Base-by-base conservation (phyloP, 768 basidiomycete species). In the Boletus rubroflammeus region DNA sequence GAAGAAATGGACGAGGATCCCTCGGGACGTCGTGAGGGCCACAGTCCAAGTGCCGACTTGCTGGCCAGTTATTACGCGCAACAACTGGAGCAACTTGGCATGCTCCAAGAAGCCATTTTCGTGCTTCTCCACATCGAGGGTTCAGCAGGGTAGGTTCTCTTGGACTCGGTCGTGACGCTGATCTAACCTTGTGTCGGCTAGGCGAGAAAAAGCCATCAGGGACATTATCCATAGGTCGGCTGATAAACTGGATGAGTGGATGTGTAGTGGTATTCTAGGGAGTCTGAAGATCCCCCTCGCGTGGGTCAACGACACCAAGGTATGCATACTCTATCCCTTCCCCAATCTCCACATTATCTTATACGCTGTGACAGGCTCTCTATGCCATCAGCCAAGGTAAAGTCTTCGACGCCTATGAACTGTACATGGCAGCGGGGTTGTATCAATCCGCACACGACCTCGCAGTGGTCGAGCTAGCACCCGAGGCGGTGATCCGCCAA, bases 281-380 rank as follows among this genome's bases (percentile, higher is more conserved):
- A 90, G 84, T 62, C 73, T 97, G 29, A 85, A 86, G 59, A 80
- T 98, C 31, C 97, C 97, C 0, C 71, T 81, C 49, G 70, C 81
- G 6, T 99, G 96, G 95, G 79, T 98, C n/a, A 81, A 87, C 36
- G 91, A 95, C 66, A 90, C 93, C 11, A 88, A 90, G 81, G 93
- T 91, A 53, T 72, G 44, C 34, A 25, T 5, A 6, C 15, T 25
- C 9, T 19, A 6, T 26, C 11, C 5, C 35, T 50, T 3, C 6
- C 13, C 43, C 9, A 2, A 9, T 41, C 10, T 6, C 29, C 28
- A 31, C 17, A 38, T 15, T 42, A 47, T 48, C 48, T 56, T 15
- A 58, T 41, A 40, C 34, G n/a, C 21, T 29, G 26, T 5, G 34
- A 19, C 64, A 91, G 93, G 92, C 87, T 6, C 78, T 84, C 45